Base-by-base conservation (phyloP, 163 green algal species). In the Prototheca wickerhamii region DNA sequence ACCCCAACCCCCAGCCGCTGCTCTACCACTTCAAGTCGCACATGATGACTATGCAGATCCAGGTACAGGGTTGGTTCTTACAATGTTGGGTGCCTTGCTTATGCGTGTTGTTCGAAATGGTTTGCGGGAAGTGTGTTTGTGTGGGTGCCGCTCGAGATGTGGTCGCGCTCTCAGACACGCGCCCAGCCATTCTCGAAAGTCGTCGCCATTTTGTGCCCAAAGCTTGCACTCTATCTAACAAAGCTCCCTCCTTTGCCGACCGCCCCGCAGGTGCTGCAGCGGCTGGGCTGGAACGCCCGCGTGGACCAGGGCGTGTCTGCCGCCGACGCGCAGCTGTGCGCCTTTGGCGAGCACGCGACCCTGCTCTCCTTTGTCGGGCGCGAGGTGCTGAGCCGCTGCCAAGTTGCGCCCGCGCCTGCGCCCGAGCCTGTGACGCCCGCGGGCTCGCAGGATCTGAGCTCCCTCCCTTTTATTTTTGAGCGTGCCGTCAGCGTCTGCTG, bases 21-120 rank as follows among this genome's bases (percentile, higher is more conserved):
- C 5, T 10, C 3, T 18, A 52, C 29, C 3, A 60, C 32, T 35
- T 58, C 33, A 67, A 40, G 49, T 6, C 17, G n/a, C 0, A 12
- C 49, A 60, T 67, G 61, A 21, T 51, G 32, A 8, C 25, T 2
- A 52, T 60, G 61, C 61, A 67, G 49, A 23, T 30, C 3, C 35
- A 60, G 61, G 61, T 60, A 49, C 40, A 15, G 12, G 10, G 40
- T 49, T 23, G n/a, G n/a, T n/a, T n/a, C n/a, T n/a, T n/a, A n/a
- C n/a, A n/a, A n/a, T n/a, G n/a, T n/a, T n/a, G 37, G 37, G 37
- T 10, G 37, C 10, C 46, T 30, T 5, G 46, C 18, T 12, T 10
- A 5, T 54, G 46, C 46, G 26, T 54, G 20, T 30, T 25, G 46
- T 10, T 49, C 12, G 15, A 10, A 49, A 10, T 49, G 40, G 10